Base-by-base conservation (phyloP, 1,284 basidiomycete genomes). In the Ceratobasidium sp. region DNA sequence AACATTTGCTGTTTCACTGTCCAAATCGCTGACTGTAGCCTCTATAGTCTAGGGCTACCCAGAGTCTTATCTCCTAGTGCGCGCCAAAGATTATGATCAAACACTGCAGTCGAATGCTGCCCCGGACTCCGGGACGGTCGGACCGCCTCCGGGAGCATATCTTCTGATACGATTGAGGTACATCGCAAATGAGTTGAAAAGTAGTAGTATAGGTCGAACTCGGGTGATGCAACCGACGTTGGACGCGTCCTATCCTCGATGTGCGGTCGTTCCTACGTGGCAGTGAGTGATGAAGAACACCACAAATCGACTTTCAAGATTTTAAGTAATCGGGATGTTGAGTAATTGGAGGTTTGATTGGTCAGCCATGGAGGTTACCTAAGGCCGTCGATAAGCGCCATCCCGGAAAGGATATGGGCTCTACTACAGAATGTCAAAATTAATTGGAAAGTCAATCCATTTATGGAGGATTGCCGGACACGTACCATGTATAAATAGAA, bases 31-130 rank as follows among this genome's bases (percentile, higher is more conserved):
- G 25, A 87, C 90, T 68, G 91, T 79, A 6, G 90, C 90, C 74
- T 92, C 90, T 71, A 92, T 91, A 11, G 90, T 91, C 90, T 90
- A 92, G 7, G 90, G 90, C 89, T 91, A 74, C 54, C 49, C 70
- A 72, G 36, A 71, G 54, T 13, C 67, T 72, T 6, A 27, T 72
- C 46, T 68, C 74, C 58, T 21, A 56, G 50, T 56, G 50, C 46
- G 47, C 9, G 54, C 39, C 29, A n/a, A n/a, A n/a, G n/a, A n/a
- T n/a, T n/a, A n/a, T n/a, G n/a, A n/a, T n/a, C n/a, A n/a, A n/a
- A n/a, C n/a, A n/a, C n/a, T n/a, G n/a, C n/a, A n/a, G n/a, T 53
- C 44, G 53, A 67, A 25, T 25, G 47, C 49, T 14, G 29, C 47
- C 16, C 47, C 53, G 73, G 42, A 71, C 70, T 80, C 77, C 69